A percentile compares a stretch with the other conserved stretches of the same genome.
These are phyloP conservation scores for Iris macrosiphon DNA, from an alignment of 106 monocot species.

Conservation along the genomic window DNA sequence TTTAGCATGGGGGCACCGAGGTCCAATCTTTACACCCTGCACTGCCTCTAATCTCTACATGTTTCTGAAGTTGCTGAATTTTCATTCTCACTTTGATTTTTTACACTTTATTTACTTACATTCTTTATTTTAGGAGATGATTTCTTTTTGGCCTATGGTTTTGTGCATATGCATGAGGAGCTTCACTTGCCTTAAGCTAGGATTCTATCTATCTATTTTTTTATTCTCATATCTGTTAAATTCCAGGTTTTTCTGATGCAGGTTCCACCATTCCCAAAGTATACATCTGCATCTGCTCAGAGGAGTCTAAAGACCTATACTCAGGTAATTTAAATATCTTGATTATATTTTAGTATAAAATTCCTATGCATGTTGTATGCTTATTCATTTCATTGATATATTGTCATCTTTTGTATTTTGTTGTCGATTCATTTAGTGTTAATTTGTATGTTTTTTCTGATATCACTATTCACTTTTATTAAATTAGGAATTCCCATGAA, in stretches of 20 bases:
- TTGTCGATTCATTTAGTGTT: too few relatives aligned
- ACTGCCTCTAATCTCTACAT: too few relatives aligned
- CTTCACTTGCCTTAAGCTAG: not conserved
- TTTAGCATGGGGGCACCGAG: too few relatives aligned
- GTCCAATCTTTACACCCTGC: too few relatives aligned
- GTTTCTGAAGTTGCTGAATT: too few relatives aligned
- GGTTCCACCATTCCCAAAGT: slow-evolving; percentile 82
- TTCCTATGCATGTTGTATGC: too few relatives aligned
- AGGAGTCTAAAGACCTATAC: slow-evolving; percentile 72
- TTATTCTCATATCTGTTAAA: not conserved
- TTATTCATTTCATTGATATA: not conserved
- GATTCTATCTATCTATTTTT: not conserved
- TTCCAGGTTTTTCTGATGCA: slow-evolving; percentile 15
- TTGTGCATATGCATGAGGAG: not conserved
- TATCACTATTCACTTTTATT: too few relatives aligned
- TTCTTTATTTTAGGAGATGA: not conserved
- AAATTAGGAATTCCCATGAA: too few relatives aligned
- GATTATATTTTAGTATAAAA: not conserved
- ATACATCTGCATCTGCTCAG: slow-evolving; percentile 68
- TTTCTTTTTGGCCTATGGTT: not conserved
- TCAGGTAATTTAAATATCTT: slow-evolving; percentile 43
- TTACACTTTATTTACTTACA: too few relatives aligned
- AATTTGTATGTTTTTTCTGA: too few relatives aligned
- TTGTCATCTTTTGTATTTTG: not conserved
- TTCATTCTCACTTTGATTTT: too few relatives aligned